Base-by-base conservation (phyloP, 1,139 yeast genomes). In the Debaryomyces nepalensis region DNA sequence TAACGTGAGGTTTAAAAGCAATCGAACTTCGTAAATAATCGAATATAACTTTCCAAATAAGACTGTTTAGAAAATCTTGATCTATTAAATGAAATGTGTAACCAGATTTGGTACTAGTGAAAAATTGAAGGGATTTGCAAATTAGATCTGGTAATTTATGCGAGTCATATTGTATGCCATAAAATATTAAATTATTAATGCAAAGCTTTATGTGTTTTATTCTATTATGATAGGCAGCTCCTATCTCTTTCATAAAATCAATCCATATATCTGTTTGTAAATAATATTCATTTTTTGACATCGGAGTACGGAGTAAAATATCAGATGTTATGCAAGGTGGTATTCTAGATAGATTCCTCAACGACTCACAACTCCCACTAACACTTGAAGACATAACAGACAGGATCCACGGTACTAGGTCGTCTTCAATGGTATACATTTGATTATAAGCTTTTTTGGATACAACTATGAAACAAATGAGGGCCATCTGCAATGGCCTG, bases 211-310 rank as follows among this genome's bases (percentile, higher is more conserved):
- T 29, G 15, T 53, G 51, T 12, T 53, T 51, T 1, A 45, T 45
- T 18, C 55, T 56, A 19, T 53, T 45, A 18, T 52, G 49, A 37
- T 56, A 55, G 7, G 50, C 53, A 3, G 45, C 31, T 2, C 58
- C 40, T 6, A 66, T 57, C 3, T 48, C 48, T 20, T 48, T 41
- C 30, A 55, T 44, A 35, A 51, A 59, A 6, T 48, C 45, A 2
- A 38, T 18, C 78, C 77, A 74, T 8, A 74, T 44, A 39, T 72
- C 77, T 6, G 57, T 43, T 47, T 71, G 77, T 10, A 71, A 55
- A 3, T 58, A 48, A 15, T 61, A 54, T 35, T 73, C 78, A 14
- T 57, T 52, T 23, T 50, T 49, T 5, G 66, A 58, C 42, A 55
- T 52, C 0, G 78, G 76, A 0, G 75, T 63, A 33, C 78, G 55